Base-by-base conservation (phyloP, 2,329 filamentous ascomycete species). In the Colletotrichum simmondsii region DNA sequence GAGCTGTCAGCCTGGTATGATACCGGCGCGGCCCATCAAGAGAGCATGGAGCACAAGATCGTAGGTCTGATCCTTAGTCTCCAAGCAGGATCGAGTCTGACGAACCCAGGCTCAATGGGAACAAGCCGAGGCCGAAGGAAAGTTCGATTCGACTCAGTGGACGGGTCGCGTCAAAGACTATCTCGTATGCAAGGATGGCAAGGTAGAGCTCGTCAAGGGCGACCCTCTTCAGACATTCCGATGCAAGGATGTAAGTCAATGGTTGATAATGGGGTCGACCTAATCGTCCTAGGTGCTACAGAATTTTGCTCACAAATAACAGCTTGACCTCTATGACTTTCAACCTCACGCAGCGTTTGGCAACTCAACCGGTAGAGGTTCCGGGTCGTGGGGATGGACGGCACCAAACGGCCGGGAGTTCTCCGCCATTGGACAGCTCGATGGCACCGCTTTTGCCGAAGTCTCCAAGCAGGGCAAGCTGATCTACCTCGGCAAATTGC, bases 241-340 rank as follows among this genome's bases (percentile, higher is more conserved):
- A 49, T 86, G 84, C 78, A 83, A 78, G 59, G 83, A 84, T 65
- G 79, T 79, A 73, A 74, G 77, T 66, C 10, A 5, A 26, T 5
- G 4, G 19, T 12, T 24, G 22, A 4, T 0, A 6, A 16, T 8
- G 0, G 16, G 58, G 14, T 26, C 16, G 4, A 10, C 10, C 8
- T 16, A 11, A 4, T 11, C 26, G 46, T 28, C 3, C 6, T 7
- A 16, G 7, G 7, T 0, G 32, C 4, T 0, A 12, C 1, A 35
- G 32, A 35, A 4, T 35, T 52, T 14, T 2, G 72, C 62, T 75
- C 59, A 71, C 52, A 7, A 11, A 5, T 56, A 7, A n/a, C 54
- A 76, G 82, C 82, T 87, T n/a, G 87, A 89, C 74, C 81, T 88
- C n/a, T 85, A 87, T 75, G 85, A 88, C 76, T 89, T 89, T 78